These are phyloP conservation scores for Ustulina deusta DNA, from an alignment of 2,329 filamentous ascomycete species.

Conservation along the genomic window DNA sequence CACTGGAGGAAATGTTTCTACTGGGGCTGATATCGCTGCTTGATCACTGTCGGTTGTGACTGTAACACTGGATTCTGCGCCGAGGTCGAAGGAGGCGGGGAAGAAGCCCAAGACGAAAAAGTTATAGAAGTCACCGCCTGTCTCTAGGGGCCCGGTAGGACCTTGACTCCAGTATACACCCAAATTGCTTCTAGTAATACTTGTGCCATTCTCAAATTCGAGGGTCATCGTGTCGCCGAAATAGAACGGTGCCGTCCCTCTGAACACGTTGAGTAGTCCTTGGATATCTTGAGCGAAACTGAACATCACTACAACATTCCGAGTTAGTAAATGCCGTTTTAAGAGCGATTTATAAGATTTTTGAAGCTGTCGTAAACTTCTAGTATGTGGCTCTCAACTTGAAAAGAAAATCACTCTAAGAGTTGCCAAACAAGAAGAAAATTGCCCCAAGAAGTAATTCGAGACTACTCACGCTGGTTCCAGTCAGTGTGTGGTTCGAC, in stretches of 20 bases:
- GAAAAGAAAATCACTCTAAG: no score
- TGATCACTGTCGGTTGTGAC: neutral
- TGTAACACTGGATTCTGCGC: neutral
- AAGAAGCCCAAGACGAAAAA: slow-evolving; percentile 54
- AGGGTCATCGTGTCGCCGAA: neutral
- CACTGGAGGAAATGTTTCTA: no score
- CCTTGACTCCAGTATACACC: slow-evolving; percentile 30
- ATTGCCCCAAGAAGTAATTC: no score
- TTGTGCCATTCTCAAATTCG: slow-evolving; percentile 24
- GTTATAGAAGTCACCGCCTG: slow-evolving; percentile 58
- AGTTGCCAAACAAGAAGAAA: no score
- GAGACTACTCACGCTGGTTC: no score
- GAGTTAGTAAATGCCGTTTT: no score
- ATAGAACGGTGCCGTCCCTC: neutral
- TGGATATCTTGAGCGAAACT: neutral
- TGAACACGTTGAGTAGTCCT: neutral
- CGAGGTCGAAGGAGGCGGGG: slow-evolving; percentile 33
- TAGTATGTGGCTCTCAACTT: no score
- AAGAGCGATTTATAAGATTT: no score
- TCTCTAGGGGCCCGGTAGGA: slow-evolving; percentile 51
- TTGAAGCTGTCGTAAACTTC: no score
- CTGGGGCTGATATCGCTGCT: neutral
- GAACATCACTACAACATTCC: neutral
- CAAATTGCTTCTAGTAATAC: neutral
- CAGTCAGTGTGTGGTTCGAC: no score